Evolutionary conservation across 176 grass and related monocot species (phyloP).

Genomic region (Avena insularis): DNA sequence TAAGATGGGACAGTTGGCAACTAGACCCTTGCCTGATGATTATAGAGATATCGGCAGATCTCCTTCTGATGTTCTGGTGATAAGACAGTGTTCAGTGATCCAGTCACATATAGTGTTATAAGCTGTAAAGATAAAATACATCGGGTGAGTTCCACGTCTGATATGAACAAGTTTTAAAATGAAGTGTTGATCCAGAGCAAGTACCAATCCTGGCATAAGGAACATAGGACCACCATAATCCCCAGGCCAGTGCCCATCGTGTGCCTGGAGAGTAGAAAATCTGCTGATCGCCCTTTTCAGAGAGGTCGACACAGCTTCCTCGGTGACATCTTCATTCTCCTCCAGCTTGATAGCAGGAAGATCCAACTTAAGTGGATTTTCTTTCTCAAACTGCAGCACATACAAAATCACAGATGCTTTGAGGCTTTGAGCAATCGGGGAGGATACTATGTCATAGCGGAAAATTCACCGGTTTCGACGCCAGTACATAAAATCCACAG

Average conservation of each 20-base stretch:
- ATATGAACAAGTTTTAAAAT: slow-evolving; percentile 10
- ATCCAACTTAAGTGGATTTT: slow-evolving; percentile 70
- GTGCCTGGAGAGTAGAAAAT: slow-evolving; percentile 73
- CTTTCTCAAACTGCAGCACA: slow-evolving; percentile 69
- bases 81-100: slow-evolving; percentile 73
- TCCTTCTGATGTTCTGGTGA: slow-evolving; percentile 76
- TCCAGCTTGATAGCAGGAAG: slow-evolving; percentile 62
- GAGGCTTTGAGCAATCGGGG: background rate
- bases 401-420: slow-evolving; percentile 7
- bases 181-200: background rate
- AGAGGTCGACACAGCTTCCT: slow-evolving; percentile 57
- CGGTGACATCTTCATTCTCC: slow-evolving; percentile 76
- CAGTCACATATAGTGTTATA: slow-evolving; percentile 69
- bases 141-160: slow-evolving; percentile 23
- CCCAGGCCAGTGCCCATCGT: slow-evolving; percentile 91
- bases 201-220: slow-evolving; percentile 88
- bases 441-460: background rate
- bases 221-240: slow-evolving; percentile 94
- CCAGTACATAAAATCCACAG: background rate
- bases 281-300: slow-evolving; percentile 70
- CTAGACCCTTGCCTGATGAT: slow-evolving; percentile 71
- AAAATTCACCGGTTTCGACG: background rate
- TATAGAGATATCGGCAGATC: slow-evolving; percentile 88
- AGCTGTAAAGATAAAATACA: slow-evolving; percentile 56
- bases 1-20: slow-evolving; percentile 22